These are phyloP conservation scores for Zymoseptoria brevis DNA, from an alignment of 2,329 filamentous ascomycete genomes.

Conservation along the genomic window DNA sequence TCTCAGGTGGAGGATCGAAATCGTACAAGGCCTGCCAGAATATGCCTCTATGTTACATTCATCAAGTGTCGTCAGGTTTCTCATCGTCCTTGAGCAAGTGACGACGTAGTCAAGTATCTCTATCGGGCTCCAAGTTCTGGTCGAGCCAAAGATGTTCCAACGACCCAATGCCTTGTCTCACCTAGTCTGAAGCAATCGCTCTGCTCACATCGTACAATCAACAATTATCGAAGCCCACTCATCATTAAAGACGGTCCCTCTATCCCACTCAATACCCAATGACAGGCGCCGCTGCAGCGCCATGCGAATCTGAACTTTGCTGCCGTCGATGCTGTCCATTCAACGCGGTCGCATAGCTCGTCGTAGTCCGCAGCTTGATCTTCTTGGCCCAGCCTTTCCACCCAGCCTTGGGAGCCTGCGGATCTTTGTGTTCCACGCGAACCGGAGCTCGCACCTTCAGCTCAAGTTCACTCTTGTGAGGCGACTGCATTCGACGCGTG, in stretches of 20 bases:
- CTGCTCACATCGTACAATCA: too few relatives aligned
- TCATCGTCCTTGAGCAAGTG: not conserved
- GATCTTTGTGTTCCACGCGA: not conserved
- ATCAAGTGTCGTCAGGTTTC: not conserved
- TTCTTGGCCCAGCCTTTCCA: not conserved
- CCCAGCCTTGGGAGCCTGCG: not conserved
- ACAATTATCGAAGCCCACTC: too few relatives aligned
- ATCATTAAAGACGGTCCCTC: too few relatives aligned
- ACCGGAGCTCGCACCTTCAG: not conserved
- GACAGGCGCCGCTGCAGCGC: constrained; percentile 24
- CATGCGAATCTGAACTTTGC: constrained; percentile 20
- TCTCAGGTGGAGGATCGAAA: not conserved
- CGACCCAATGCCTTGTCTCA: too few relatives aligned
- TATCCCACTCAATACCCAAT: constrained; percentile 13
- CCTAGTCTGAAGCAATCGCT: too few relatives aligned
- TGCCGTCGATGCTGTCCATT: not conserved
- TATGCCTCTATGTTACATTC: too few relatives aligned
- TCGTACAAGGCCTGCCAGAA: too few relatives aligned
- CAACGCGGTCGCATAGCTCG: not conserved
- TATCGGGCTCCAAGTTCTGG: not conserved
- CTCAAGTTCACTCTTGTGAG: not conserved
- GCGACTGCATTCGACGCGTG: constrained; percentile 6
- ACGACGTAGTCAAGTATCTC: not conserved
- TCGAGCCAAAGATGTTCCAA: constrained; percentile 7
- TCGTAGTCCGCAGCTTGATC: not conserved